Evolutionary conservation across 2,329 filamentous ascomycete genomes (phyloP).

Genomic region (Coniochaeta prunicola): DNA sequence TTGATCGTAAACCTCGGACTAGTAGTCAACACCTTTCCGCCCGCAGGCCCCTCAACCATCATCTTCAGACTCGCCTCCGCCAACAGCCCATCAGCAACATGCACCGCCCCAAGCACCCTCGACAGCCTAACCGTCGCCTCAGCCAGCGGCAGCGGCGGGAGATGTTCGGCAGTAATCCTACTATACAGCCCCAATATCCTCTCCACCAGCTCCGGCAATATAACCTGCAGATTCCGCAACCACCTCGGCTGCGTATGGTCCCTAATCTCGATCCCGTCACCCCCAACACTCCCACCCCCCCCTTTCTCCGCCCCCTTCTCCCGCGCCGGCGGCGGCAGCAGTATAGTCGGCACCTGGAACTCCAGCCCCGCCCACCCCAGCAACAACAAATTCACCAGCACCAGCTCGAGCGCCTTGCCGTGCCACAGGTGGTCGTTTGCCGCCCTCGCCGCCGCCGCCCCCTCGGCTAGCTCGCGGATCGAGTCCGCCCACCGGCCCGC

Average conservation of each 20-base stretch:
- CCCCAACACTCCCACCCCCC: slow-evolving; percentile 17
- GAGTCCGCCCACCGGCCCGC: slow-evolving; percentile 88
- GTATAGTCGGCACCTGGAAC: slow-evolving; percentile 64
- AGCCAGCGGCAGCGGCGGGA: slow-evolving; percentile 64
- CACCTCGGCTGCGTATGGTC: slow-evolving; percentile 42
- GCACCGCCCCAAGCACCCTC: slow-evolving; percentile 61
- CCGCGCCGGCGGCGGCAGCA: slow-evolving; percentile 29
- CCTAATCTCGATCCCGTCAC: slow-evolving; percentile 30
- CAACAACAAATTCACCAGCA: slow-evolving; percentile 74
- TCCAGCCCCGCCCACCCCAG: slow-evolving; percentile 78
- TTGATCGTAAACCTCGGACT: slow-evolving; percentile 48
- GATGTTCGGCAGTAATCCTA: slow-evolving; percentile 60
- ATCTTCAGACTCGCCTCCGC: slow-evolving; percentile 54
- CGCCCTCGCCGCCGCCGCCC: slow-evolving; percentile 66
- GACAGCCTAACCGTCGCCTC: slow-evolving; percentile 69
- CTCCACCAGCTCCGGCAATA: slow-evolving; percentile 68
- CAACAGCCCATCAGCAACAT: slow-evolving; percentile 57
- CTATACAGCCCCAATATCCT: slow-evolving; percentile 69
- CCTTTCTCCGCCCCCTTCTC: slow-evolving; percentile 33
- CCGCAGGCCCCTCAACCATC: slow-evolving; percentile 55
- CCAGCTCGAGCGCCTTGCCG: slow-evolving; percentile 86
- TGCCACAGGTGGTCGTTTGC: slow-evolving; percentile 95
- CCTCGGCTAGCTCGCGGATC: slow-evolving; percentile 74
- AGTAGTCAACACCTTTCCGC: slow-evolving; percentile 40
- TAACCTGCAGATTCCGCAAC: slow-evolving; percentile 44